These are phyloP conservation scores for Sphenostylis stenocarpa DNA, from an alignment of 306 rosid genomes.

Conservation along the genomic window DNA sequence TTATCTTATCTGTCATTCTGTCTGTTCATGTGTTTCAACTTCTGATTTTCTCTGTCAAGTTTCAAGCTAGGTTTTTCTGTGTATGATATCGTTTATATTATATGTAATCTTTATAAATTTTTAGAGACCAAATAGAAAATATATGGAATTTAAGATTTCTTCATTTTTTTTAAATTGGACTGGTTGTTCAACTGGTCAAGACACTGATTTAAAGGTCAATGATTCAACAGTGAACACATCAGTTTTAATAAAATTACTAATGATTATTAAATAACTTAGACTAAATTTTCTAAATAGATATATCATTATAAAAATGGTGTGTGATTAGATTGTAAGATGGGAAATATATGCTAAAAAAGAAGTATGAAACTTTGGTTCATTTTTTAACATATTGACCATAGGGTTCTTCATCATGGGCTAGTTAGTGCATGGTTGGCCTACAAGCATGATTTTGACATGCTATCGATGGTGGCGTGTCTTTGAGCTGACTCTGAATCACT, in stretches of 20 bases:
- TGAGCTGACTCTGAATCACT: neutral
- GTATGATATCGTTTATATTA: neutral
- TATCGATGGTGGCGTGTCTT: neutral
- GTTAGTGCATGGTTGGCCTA: conserved; percentile 14
- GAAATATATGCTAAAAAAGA: neutral
- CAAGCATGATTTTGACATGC: conserved; percentile 23
- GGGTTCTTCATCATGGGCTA: neutral
- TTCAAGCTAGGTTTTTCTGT: neutral
- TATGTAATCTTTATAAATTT: too few relatives aligned
- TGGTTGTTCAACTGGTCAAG: too few relatives aligned
- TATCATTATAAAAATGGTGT: too few relatives aligned
- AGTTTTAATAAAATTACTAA: too few relatives aligned
- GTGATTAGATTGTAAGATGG: too few relatives aligned
- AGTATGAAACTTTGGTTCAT: neutral
- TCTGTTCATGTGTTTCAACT: neutral
- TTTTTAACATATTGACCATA: conserved; percentile 2
- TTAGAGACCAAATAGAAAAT: too few relatives aligned
- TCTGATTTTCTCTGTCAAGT: neutral
- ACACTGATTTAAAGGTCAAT: too few relatives aligned
- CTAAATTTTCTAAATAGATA: too few relatives aligned
- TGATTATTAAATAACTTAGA: too few relatives aligned
- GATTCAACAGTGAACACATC: too few relatives aligned
- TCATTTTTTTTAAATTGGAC: too few relatives aligned
- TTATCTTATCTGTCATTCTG: neutral
- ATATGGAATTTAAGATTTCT: too few relatives aligned